Evolutionary conservation across 2,329 filamentous ascomycete genomes (phyloP).

Genomic region (Penicillium sp.): DNA sequence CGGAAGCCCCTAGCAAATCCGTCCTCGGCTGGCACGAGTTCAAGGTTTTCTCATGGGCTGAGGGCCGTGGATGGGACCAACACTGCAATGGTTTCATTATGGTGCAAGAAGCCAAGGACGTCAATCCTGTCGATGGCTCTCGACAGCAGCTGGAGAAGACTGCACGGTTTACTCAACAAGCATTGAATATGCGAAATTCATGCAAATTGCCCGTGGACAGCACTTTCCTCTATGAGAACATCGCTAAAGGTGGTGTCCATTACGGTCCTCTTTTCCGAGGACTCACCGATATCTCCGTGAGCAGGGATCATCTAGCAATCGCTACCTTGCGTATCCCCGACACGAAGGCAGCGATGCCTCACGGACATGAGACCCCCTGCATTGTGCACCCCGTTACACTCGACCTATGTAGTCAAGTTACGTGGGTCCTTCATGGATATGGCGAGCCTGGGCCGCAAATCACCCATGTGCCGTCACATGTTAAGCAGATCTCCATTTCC

Average conservation of each 20-base stretch:
- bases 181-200: slow-evolving; percentile 3
- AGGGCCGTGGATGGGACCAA: slow-evolving; percentile 22
- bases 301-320: slow-evolving; percentile 2
- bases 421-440: slow-evolving; percentile 17
- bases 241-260: slow-evolving; percentile 11
- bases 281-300: slow-evolving; percentile 9
- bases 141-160: slow-evolving; percentile 1
- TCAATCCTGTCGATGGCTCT: slow-evolving; percentile 17
- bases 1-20: slow-evolving; percentile 15
- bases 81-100: slow-evolving; percentile 21
- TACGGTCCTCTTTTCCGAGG: slow-evolving; percentile 18
- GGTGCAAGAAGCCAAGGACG: slow-evolving; percentile 16
- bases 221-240: slow-evolving; percentile 13
- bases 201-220: slow-evolving; percentile 9
- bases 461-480: slow-evolving; percentile 16
- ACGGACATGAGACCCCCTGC: slow-evolving; percentile 9
- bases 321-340: slow-evolving; percentile 14
- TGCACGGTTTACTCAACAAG: not conserved
- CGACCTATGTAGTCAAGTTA: slow-evolving; percentile 15
- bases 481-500: slow-evolving; percentile 13
- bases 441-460: slow-evolving; percentile 10
- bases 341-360: slow-evolving; percentile 15
- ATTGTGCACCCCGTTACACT: slow-evolving; percentile 19
- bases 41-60: slow-evolving; percentile 22
- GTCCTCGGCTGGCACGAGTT: slow-evolving; percentile 24